Evolutionary conservation across 441 rosid genomes (phyloP), one percentile per base, ranked within the genome.

Genomic region (Gossypium trilobum): DNA sequence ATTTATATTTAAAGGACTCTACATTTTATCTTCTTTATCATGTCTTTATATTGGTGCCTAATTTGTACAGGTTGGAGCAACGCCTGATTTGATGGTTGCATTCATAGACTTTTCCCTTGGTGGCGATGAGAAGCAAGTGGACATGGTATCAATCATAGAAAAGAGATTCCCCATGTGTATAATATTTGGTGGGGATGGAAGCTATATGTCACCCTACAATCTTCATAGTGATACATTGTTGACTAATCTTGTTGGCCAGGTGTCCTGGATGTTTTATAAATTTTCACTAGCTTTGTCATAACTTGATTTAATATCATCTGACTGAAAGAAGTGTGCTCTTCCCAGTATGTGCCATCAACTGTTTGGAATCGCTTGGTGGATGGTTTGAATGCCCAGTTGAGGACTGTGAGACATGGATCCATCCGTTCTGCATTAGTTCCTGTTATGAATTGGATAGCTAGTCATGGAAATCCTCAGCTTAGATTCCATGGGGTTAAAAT

Each of bases 181-280:
- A 78, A 85, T 95, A 73, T 91, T 95, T 82, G 98, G 99, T 19
- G 99, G 99, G 58, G 83, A 91, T 78, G 99, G 99, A 80, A 91
- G 99, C 82, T 95, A 92, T 76, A 92, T 92, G 99, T 88, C 99
- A 71, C 99, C 98, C 16, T 92, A 89, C 79, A 85, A 81, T 80
- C 96, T 95, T 79, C 88, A 88, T 63, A 88, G 88, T 71, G 99
- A 95, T 81, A 52, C 83, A 62, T 81, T 92, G 75, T 73, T 95
- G 82, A 89, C 96, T 64, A 92, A 86, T 86, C 96, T 95, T 75
- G 89, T 95, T 78, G 95, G 91, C 85, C 99, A 95, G 98, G 99
- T 95, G 68, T 76, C 57, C 68, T 73, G n/a, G 69, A 64, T 56
- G 64, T 64, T 60, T 44, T 6, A 62, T 1, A 16, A 72, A 14